These are phyloP conservation scores for Colletotrichum tofieldiae DNA, from an alignment of 2,329 filamentous ascomycete species.

Conservation along the genomic window DNA sequence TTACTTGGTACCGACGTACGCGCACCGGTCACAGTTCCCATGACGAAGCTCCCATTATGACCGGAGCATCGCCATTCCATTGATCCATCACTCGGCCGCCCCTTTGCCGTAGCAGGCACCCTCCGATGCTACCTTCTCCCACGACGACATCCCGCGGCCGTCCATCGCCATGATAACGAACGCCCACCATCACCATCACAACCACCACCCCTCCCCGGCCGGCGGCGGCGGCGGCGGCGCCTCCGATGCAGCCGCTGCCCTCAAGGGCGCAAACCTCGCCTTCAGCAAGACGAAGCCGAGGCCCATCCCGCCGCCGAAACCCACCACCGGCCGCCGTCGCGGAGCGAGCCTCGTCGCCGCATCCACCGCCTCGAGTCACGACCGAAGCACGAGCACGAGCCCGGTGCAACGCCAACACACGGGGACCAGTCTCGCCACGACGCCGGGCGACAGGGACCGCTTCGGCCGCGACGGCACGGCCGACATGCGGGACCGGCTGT, in stretches of 20 bases:
- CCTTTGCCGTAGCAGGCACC: not conserved
- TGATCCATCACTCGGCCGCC: not conserved
- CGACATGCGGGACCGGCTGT: constrained; percentile 46
- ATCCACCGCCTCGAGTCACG: constrained; percentile 55
- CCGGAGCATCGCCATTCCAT: constrained; percentile 12
- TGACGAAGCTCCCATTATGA: constrained; percentile 9
- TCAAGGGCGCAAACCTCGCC: constrained; percentile 70
- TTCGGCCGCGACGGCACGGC: constrained; percentile 42
- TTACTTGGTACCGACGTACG: not conserved
- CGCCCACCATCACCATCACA: constrained; percentile 43
- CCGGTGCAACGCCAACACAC: constrained; percentile 56
- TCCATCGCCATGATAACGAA: constrained; percentile 34
- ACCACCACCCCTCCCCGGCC: constrained; percentile 47
- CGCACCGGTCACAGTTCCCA: not conserved
- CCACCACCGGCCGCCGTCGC: not conserved
- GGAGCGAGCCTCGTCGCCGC: constrained; percentile 58
- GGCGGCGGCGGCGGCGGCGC: constrained; percentile 45
- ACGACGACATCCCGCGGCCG: constrained; percentile 4
- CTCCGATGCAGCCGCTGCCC: constrained; percentile 58
- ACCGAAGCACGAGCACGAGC: constrained; percentile 46
- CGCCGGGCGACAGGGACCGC: constrained; percentile 14
- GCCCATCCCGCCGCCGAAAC: constrained; percentile 40
- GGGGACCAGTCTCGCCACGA: constrained; percentile 51
- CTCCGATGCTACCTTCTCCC: not conserved
- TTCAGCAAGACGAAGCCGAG: constrained; percentile 60